Evolutionary conservation across 2,329 filamentous ascomycete genomes (phyloP).

Genomic region (Epichloe hybrida): DNA sequence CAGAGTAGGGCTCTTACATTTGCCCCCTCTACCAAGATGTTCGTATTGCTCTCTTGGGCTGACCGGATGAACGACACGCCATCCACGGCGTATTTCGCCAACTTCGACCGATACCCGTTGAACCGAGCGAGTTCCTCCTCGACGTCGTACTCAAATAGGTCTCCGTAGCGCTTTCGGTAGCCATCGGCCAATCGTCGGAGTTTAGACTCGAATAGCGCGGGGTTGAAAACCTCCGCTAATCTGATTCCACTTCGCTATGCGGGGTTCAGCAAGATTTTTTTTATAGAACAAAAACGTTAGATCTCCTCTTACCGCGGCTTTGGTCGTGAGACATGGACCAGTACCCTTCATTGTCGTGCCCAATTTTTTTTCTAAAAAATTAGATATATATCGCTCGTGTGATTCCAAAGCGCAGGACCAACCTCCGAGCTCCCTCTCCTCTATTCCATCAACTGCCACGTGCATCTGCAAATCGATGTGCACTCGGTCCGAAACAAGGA

Average conservation of each 20-base stretch:
- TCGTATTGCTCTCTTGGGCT: slow-evolving; percentile 43
- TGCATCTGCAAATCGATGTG: slow-evolving; percentile 55
- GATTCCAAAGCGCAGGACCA: slow-evolving; percentile 1
- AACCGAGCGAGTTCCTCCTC: slow-evolving; percentile 56
- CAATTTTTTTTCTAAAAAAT: too few species aligned
- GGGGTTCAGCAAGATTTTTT: too few species aligned
- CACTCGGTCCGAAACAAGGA: slow-evolving; percentile 50
- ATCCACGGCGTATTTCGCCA: slow-evolving; percentile 49
- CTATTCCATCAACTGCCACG: slow-evolving; percentile 54
- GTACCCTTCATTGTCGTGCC: too few species aligned
- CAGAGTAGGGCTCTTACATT: slow-evolving; percentile 9
- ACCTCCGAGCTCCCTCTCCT: slow-evolving; percentile 38
- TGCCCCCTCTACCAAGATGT: slow-evolving; percentile 56
- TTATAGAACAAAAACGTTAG: too few species aligned
- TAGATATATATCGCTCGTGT: too few species aligned
- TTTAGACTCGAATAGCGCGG: slow-evolving; percentile 51
- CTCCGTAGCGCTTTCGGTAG: slow-evolving; percentile 54
- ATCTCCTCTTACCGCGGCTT: too few species aligned
- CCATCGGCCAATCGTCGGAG: slow-evolving; percentile 45
- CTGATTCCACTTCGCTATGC: slow-evolving; percentile 46
- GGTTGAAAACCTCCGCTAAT: slow-evolving; percentile 53
- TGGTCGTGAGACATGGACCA: too few species aligned
- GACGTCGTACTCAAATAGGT: slow-evolving; percentile 50
- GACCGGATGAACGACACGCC: slow-evolving; percentile 49
- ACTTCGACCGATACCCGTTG: slow-evolving; percentile 40